A percentile compares a stretch with the other conserved stretches of the same genome.
phyloP scores from a whole-genome alignment of 192 early-diverging fungal genomes.

The Funneliformis geosporum region DNA sequence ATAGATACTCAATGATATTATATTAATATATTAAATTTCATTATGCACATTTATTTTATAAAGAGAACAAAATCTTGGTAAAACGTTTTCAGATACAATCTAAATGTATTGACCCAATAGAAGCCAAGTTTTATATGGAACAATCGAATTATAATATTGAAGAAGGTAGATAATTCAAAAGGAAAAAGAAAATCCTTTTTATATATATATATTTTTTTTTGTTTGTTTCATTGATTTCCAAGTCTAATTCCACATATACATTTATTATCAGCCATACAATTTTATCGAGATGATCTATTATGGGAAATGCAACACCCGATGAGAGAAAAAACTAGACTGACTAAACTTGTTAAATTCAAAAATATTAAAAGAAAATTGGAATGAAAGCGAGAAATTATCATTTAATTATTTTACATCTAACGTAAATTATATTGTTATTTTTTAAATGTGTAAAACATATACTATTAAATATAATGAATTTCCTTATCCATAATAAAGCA shows the following conservation, averaged over 20 bases:
- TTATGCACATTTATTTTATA: not conserved
- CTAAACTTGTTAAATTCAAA: not conserved
- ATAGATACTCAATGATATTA: not conserved
- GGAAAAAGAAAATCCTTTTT: too few relatives aligned
- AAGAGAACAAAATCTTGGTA: constrained; percentile 19
- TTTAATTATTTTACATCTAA: not conserved
- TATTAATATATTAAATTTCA: not conserved
- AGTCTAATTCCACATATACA: too few relatives aligned
- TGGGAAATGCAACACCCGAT: constrained; percentile 31
- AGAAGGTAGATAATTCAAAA: not conserved
- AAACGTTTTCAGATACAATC: constrained; percentile 29
- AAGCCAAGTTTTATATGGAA: constrained; percentile 28
- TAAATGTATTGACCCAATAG: constrained; percentile 26
- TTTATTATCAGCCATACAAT: not conserved
- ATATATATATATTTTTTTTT: not conserved
- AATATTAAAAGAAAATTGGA: not conserved
- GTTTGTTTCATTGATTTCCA: not conserved
- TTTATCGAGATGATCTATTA: constrained; percentile 8
- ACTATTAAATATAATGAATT: too few relatives aligned
- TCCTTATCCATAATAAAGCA: too few relatives aligned
- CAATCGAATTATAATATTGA: constrained; percentile 25
- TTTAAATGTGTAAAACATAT: too few relatives aligned
- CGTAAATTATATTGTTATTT: too few relatives aligned
- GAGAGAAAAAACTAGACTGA: not conserved
- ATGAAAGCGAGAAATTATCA: not conserved